Evolutionary conservation across 2,329 filamentous ascomycete species (phyloP).

Genomic region (Calonectria crousiana): DNA sequence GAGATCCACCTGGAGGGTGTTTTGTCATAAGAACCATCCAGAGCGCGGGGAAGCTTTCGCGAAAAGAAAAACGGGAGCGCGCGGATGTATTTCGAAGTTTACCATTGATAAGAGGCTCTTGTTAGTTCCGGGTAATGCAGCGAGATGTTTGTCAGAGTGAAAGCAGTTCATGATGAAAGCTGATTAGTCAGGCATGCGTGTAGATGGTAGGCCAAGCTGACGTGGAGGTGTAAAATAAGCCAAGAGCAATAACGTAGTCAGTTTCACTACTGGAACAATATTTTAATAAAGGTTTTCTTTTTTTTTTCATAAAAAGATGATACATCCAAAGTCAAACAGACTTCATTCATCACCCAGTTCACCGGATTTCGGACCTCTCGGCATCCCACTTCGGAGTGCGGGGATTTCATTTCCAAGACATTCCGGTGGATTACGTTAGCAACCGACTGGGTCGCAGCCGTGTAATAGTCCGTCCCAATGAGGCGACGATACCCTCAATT

Average conservation of each 20-base stretch:
- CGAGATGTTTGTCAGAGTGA: not conserved
- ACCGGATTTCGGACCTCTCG: slow-evolving; percentile 11
- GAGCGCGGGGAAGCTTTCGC: not conserved
- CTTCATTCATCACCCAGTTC: not conserved
- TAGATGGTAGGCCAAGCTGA: not conserved
- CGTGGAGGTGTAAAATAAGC: not conserved
- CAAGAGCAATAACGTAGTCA: not conserved
- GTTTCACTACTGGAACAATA: not conserved
- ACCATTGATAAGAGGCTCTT: not conserved
- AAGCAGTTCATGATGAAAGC: not conserved
- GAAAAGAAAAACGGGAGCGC: not conserved
- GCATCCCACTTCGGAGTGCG: slow-evolving; percentile 14
- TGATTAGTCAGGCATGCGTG: not conserved
- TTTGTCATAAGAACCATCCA: not conserved
- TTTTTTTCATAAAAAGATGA: not conserved
- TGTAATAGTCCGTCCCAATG: slow-evolving; percentile 2
- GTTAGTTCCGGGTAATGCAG: not conserved
- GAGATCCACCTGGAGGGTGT: not conserved
- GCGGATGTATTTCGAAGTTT: not conserved
- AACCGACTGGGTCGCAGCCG: not conserved
- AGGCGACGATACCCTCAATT: not conserved
- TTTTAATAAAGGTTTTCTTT: not conserved
- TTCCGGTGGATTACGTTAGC: slow-evolving; percentile 19
- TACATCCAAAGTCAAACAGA: not conserved
- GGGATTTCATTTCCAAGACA: slow-evolving; percentile 18